phyloP scores from a whole-genome alignment of 2,329 filamentous ascomycete species.

The Anthostomella pinea region DNA sequence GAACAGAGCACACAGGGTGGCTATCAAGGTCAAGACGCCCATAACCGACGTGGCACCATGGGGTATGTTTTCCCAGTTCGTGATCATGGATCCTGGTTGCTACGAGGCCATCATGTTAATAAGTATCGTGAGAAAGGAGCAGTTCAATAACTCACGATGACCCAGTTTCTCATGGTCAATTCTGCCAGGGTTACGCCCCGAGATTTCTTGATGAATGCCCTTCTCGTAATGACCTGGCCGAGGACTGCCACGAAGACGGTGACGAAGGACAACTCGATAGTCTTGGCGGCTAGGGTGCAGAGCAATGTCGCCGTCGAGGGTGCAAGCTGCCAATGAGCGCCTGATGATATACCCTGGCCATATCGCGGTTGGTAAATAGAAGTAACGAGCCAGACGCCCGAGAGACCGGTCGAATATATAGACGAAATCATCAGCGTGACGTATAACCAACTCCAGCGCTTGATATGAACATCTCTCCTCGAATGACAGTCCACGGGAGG shows the following conservation, averaged over 20 bases:
- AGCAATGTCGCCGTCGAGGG: slow-evolving; percentile 65
- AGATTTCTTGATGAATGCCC: slow-evolving; percentile 59
- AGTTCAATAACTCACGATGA: slow-evolving; percentile 41
- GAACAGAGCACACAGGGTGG: slow-evolving; percentile 64
- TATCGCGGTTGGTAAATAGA: slow-evolving; percentile 63
- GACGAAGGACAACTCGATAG: slow-evolving; percentile 75
- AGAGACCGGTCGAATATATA: slow-evolving; percentile 61
- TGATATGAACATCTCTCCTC: slow-evolving; percentile 27
- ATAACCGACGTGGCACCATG: slow-evolving; percentile 63
- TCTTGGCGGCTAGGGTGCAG: slow-evolving; percentile 69
- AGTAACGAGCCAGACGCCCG: slow-evolving; percentile 63
- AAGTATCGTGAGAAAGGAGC: no score
- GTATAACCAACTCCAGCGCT: slow-evolving; percentile 45
- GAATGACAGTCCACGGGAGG: slow-evolving; percentile 28
- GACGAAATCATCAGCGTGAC: slow-evolving; percentile 47
- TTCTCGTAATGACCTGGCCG: slow-evolving; percentile 70
- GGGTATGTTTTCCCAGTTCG: slow-evolving; percentile 62
- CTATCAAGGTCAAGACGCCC: slow-evolving; percentile 61
- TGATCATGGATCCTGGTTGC: slow-evolving; percentile 70
- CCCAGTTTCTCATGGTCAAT: slow-evolving; percentile 75
- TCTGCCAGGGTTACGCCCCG: slow-evolving; percentile 71
- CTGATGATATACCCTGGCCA: slow-evolving; percentile 53
- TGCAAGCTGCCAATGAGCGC: slow-evolving; percentile 46
- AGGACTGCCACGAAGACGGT: slow-evolving; percentile 73
- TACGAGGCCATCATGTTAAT: slow-evolving; percentile 17